Conservation (phyloP, 176 grass and related monocot species). For the Oryza officinalis region DNA sequence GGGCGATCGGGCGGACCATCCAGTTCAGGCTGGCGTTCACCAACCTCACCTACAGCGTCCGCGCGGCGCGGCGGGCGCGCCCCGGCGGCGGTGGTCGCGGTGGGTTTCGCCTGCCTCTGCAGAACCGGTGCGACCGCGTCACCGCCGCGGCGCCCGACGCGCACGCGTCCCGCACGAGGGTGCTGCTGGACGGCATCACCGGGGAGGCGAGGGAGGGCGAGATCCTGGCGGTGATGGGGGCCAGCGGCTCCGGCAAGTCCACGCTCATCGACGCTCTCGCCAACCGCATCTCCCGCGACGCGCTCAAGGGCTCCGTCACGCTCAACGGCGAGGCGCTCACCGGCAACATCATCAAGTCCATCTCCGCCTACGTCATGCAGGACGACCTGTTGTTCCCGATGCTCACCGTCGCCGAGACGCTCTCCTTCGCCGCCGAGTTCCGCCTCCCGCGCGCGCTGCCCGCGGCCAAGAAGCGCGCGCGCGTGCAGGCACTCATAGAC, state of each 20-base stretch:
- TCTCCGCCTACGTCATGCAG: constrained; percentile 98
- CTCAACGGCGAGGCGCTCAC: constrained; percentile 78
- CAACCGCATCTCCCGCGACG: constrained; percentile 69
- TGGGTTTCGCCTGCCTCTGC: not conserved
- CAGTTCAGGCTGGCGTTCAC: constrained; percentile 70
- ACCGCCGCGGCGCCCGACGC: constrained; percentile 19
- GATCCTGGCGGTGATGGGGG: constrained; percentile 84
- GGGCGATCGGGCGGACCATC: constrained; percentile 30
- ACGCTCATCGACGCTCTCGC: constrained; percentile 94
- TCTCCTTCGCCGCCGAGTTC: constrained; percentile 94
- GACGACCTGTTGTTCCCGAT: constrained; percentile 93
- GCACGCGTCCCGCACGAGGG: constrained; percentile 40
- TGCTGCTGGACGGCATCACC: constrained; percentile 64
- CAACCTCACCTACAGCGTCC: constrained; percentile 71
- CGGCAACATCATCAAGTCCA: constrained; percentile 57
- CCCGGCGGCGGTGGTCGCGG: not conserved
- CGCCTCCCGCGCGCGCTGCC: constrained; percentile 76
- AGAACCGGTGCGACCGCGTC: constrained; percentile 27
- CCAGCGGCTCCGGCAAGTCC: constrained; percentile 93
- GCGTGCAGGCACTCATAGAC: constrained; percentile 81
- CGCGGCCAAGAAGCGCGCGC: constrained; percentile 67
- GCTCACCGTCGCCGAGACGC: constrained; percentile 91
- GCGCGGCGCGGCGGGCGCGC: constrained; percentile 27
- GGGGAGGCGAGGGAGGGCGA: constrained; percentile 78
- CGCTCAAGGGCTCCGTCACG: constrained; percentile 72